A percentile compares a stretch with the other conserved stretches of the same genome.
Conservation (phyloP, 441 rosid genomes). For the Corymbia calophylla region DNA sequence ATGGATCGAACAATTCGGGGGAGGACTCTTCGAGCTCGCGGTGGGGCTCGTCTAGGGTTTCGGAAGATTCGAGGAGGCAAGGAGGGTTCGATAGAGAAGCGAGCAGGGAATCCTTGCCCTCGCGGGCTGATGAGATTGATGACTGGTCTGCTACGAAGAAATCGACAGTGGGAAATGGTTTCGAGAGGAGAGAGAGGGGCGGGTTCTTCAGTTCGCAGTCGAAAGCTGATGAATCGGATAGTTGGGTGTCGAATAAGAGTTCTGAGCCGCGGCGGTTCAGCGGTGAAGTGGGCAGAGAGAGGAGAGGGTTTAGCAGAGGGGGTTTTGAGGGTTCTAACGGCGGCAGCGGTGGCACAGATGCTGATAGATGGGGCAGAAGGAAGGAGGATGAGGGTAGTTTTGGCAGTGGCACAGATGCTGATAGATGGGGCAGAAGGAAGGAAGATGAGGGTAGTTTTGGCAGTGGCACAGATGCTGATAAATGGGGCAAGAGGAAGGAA, state of each 20-base stretch:
- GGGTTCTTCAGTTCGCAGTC: constrained; percentile 73
- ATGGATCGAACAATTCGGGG: constrained; percentile 5
- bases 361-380: constrained; percentile 5
- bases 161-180: constrained; percentile 23
- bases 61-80: constrained; percentile 37
- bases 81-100: constrained; percentile 27
- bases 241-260: constrained; percentile 60
- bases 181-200: constrained; percentile 33
- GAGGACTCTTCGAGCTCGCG: neutral
- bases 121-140: constrained; percentile 87
- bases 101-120: constrained; percentile 34
- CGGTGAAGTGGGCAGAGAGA: constrained; percentile 18
- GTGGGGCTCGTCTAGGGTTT: neutral
- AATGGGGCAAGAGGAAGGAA: constrained; percentile 61
- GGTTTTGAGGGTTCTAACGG: constrained; percentile 15
- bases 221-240: constrained; percentile 79
- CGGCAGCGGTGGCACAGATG: neutral
- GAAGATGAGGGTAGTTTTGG: neutral
- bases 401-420: neutral
- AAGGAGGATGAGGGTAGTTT: neutral
- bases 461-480: constrained; percentile 37
- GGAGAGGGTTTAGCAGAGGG: constrained; percentile 35
- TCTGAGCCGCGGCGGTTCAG: constrained; percentile 23
- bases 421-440: neutral
- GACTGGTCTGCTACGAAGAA: constrained; percentile 78